Percentiles rank a stretch among this genome's conserved stretches.
Conservation (phyloP, 2,329 filamentous ascomycete genomes). For the Clonostachys byssicola region DNA sequence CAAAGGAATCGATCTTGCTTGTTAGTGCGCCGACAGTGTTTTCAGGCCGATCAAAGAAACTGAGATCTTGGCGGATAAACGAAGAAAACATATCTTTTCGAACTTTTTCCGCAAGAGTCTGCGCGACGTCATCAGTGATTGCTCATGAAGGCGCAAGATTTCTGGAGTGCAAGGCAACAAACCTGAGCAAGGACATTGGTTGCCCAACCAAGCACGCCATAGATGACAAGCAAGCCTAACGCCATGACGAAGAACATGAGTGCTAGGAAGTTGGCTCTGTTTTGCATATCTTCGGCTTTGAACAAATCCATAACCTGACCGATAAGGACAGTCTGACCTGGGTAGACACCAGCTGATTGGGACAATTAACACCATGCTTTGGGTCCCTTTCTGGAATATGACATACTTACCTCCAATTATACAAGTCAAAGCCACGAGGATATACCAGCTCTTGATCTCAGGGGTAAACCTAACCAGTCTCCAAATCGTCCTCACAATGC, state of each 20-base stretch:
- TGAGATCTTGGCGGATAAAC: constrained; percentile 42
- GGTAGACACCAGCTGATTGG: constrained; percentile 13
- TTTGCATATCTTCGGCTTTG: constrained; percentile 15
- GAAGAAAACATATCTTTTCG: no score
- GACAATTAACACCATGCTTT: no score
- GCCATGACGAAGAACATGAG: constrained; percentile 55
- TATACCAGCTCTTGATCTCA: no score
- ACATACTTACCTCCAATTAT: no score
- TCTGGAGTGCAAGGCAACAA: no score
- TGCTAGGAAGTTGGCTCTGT: constrained; percentile 44
- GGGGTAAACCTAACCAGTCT: no score
- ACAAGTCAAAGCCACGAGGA: no score
- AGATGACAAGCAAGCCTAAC: constrained; percentile 36
- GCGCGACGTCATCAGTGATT: constrained; percentile 36
- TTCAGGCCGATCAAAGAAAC: constrained; percentile 32
- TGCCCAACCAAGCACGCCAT: constrained; percentile 28
- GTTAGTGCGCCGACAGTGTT: constrained; percentile 32
- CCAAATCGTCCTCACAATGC: no score
- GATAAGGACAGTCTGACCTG: constrained; percentile 33
- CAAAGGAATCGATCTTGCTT: constrained; percentile 21
- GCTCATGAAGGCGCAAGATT: constrained; percentile 26
- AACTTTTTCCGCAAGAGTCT: constrained; percentile 28
- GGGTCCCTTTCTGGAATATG: no score
- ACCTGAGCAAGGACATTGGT: constrained; percentile 27
- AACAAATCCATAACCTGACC: constrained; percentile 32